A percentile compares a stretch with the other conserved stretches of the same genome.
phyloP scores from a whole-genome alignment of 352 stramenopile genomes.

The Thraustochytrium striatum region DNA sequence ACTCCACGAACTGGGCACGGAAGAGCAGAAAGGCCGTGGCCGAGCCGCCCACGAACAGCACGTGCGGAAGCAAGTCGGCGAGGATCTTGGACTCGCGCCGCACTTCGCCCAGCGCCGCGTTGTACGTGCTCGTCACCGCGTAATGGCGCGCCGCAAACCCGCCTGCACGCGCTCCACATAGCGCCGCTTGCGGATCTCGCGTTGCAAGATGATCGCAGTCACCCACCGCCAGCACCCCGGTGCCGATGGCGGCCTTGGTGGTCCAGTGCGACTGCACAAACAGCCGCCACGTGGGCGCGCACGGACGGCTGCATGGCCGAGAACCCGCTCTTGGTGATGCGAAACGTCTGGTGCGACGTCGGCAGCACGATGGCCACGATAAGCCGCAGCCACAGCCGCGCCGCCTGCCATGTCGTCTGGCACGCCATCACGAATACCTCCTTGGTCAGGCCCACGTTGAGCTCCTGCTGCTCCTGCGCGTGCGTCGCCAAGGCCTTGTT shows the following conservation, averaged over 20 bases:
- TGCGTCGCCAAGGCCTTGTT: conserved; percentile 1
- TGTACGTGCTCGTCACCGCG: not conserved
- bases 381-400: conserved; percentile 34
- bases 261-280: conserved; percentile 22
- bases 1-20: conserved; percentile 14
- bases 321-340: conserved; percentile 42
- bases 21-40: not conserved
- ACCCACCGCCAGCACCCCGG: not conserved
- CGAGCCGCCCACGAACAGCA: not conserved
- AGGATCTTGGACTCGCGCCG: conserved; percentile 6
- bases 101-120: not conserved
- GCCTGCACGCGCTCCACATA: conserved; percentile 1
- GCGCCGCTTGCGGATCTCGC: conserved; percentile 28
- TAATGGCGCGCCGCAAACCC: not conserved
- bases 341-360: conserved; percentile 45
- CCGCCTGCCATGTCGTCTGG: conserved; percentile 36
- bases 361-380: conserved; percentile 22
- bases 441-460: conserved; percentile 4
- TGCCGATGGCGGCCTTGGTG: conserved; percentile 4
- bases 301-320: conserved; percentile 46
- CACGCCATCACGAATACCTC: conserved; percentile 38
- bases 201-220: conserved; percentile 31
- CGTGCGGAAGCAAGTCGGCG: conserved; percentile 35
- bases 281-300: not conserved
- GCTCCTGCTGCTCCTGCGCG: conserved; percentile 7